phyloP scores from a whole-genome alignment of 1,284 basidiomycete genomes.

The Tylopilus sp. region DNA sequence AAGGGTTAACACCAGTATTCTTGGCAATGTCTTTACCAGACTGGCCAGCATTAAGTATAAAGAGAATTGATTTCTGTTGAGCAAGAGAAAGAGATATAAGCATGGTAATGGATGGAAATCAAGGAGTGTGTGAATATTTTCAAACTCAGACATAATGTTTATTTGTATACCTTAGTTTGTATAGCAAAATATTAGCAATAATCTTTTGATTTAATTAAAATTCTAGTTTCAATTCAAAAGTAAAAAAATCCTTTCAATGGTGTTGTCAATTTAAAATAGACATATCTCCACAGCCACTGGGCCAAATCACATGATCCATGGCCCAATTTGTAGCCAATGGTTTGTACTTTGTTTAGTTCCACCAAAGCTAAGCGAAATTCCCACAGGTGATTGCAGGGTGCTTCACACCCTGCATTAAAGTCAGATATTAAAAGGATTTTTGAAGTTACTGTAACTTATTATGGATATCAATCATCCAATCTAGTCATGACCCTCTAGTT shows the following conservation, averaged over 20 bases:
- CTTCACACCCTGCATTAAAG: no score
- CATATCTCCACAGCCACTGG: neutral
- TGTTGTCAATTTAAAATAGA: neutral
- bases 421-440: no score
- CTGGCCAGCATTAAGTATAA: neutral
- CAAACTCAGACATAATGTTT: neutral
- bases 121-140: neutral
- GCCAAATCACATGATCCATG: neutral
- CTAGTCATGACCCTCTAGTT: no score
- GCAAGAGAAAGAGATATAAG: neutral
- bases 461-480: no score
- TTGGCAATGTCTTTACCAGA: neutral
- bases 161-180: neutral
- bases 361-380: no score
- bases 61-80: neutral
- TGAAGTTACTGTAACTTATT: no score
- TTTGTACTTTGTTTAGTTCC: no score
- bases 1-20: neutral
- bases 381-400: no score
- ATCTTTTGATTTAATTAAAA: neutral
- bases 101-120: neutral
- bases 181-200: neutral
- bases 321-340: no score
- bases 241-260: neutral
- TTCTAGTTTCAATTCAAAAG: neutral